Base-by-base conservation (phyloP, 2,329 filamentous ascomycete species). In the Shiraia bambusicola region DNA sequence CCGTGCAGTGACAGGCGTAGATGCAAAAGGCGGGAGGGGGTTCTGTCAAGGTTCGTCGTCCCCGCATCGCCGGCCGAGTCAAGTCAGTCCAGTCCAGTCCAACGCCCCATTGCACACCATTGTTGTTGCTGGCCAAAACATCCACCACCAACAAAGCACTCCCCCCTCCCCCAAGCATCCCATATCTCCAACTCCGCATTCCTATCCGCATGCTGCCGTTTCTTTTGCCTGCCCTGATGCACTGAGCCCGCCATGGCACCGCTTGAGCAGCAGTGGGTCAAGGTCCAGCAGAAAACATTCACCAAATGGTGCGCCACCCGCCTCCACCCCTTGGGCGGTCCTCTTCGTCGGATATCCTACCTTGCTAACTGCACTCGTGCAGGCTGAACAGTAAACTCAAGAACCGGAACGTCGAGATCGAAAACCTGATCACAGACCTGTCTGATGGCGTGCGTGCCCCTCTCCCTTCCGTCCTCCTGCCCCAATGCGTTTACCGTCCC, bases 231-330 rank as follows among this genome's bases (percentile, higher is more conserved):
- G 45, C 32, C 47, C 51, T 53, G 52, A 67, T 67, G 62, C 54
- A 54, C 55, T 54, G 47, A 28, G 48, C 42, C 52, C 51, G 41
- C 41, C 42, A 72, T 72, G 69, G 69, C 69, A 49, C 71, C 74
- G 58, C 71, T 75, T 63, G 80, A 84, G 70, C 78, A 81, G 73
- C 77, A 80, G 71, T 83, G 80, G 80, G 75, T 83, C 60, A 80
- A 78, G 65, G 90, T 95, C 72, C 92, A 97, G 76, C 87, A 97
- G 72, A 98, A 97, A 80, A 98, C 93, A 19, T 98, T 98, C 72
- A 95, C 91, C 45, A 98, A 97, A 88, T 98, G 93, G 86, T 88
- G 63, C 60, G 73, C 65, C 47, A 34, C 50, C 40, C 40, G 46
- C 40, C 36, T 16, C 26, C 33, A 16, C 24, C 43, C 32, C 22